These are phyloP conservation scores for Termitomyces heimii DNA, from an alignment of 768 basidiomycete species.

Conservation along the genomic window DNA sequence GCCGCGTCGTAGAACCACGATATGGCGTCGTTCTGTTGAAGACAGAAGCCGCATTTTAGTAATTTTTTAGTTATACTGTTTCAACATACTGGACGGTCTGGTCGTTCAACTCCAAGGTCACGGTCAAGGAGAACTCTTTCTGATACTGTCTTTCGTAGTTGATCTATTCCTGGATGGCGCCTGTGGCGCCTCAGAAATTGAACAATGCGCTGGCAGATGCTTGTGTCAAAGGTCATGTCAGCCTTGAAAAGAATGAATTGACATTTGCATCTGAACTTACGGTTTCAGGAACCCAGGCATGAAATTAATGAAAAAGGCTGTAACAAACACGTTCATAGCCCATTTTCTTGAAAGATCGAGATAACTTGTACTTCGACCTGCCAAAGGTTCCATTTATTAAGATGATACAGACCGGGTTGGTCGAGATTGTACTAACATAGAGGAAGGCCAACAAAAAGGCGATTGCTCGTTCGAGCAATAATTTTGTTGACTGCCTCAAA, in stretches of 20 bases:
- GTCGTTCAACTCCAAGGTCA: neutral
- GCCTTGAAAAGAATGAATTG: neutral
- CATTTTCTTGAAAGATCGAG: neutral
- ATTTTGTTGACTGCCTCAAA: neutral
- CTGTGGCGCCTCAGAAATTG: neutral
- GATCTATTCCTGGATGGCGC: neutral
- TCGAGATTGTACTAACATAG: too few species aligned
- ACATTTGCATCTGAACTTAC: too few species aligned
- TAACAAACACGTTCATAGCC: neutral
- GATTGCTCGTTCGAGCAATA: neutral
- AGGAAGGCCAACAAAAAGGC: constrained; percentile 2
- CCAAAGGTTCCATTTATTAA: too few species aligned
- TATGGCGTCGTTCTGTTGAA: neutral
- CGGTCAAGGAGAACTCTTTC: neutral
- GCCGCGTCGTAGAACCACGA: neutral
- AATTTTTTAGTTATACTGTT: too few species aligned
- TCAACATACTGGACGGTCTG: constrained; percentile 1
- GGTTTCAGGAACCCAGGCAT: constrained; percentile 2
- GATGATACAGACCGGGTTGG: too few species aligned
- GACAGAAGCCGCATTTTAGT: too few species aligned
- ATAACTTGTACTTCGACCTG: neutral
- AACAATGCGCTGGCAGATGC: neutral
- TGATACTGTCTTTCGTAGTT: neutral
- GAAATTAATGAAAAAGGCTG: constrained; percentile 4
- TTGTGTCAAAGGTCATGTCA: too few species aligned